These are phyloP conservation scores for Phlebiopsis flavidoalba DNA, from an alignment of 768 basidiomycete genomes.

Conservation along the genomic window DNA sequence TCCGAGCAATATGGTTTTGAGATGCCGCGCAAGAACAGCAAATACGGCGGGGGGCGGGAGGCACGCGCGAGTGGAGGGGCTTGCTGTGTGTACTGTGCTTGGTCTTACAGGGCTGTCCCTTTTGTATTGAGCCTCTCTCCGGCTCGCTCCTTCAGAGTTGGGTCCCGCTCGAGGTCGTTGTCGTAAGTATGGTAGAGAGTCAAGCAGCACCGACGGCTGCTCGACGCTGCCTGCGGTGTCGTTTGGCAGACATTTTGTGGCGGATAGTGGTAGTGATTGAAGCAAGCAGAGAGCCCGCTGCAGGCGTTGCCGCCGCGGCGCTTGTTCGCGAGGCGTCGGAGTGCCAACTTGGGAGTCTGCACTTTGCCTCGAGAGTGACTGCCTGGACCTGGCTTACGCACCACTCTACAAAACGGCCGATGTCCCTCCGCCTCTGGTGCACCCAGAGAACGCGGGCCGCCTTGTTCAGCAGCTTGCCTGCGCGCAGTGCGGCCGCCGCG, in stretches of 20 bases:
- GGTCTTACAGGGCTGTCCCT: slow-evolving; percentile 66
- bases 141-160: slow-evolving; percentile 67
- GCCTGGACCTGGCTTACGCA: slow-evolving; percentile 1
- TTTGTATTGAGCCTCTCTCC: slow-evolving; percentile 46
- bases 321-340: slow-evolving; percentile 9
- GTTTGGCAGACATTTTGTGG: too few relatives aligned
- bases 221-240: not conserved
- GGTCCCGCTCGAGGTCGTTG: slow-evolving; percentile 79
- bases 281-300: not conserved
- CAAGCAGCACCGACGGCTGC: slow-evolving; percentile 44
- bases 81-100: slow-evolving; percentile 45
- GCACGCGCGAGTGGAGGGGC: slow-evolving; percentile 67
- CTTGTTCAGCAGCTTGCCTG: slow-evolving; percentile 36
- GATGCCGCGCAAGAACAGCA: slow-evolving; percentile 45
- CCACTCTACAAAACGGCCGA: slow-evolving; percentile 22
- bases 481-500: slow-evolving; percentile 22
- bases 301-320: slow-evolving; percentile 1
- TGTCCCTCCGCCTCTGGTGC: slow-evolving; percentile 44
- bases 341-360: slow-evolving; percentile 6
- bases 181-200: slow-evolving; percentile 92
- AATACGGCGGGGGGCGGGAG: slow-evolving; percentile 64
- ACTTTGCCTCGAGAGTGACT: slow-evolving; percentile 2
- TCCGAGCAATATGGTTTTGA: not conserved
- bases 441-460: slow-evolving; percentile 39
- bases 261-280: not conserved